phyloP scores from a whole-genome alignment of 495 filamentous ascomycete species.

The Cetradonia linearis region DNA sequence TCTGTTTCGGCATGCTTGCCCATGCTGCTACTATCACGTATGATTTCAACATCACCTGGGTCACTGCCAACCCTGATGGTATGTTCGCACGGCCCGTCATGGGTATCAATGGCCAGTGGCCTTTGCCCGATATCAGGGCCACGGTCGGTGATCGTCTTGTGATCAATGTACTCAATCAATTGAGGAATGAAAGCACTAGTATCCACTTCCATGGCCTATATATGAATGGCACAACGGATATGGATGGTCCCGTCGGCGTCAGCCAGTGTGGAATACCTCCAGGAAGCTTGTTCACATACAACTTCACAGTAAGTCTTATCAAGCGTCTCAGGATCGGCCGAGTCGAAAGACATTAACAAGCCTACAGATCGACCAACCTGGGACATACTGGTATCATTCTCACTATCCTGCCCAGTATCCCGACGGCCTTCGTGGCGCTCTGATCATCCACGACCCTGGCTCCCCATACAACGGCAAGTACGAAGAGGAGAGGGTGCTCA shows the following conservation, averaged over 20 bases:
- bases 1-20: slow-evolving; percentile 15
- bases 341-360: not conserved
- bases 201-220: slow-evolving; percentile 70
- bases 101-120: slow-evolving; percentile 78
- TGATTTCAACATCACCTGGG: slow-evolving; percentile 74
- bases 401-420: slow-evolving; percentile 66
- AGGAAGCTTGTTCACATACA: slow-evolving; percentile 54
- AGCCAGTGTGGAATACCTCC: slow-evolving; percentile 55
- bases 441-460: slow-evolving; percentile 63
- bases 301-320: slow-evolving; percentile 51
- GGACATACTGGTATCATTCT: slow-evolving; percentile 83
- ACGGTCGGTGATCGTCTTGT: slow-evolving; percentile 63
- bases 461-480: slow-evolving; percentile 52
- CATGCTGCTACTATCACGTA: slow-evolving; percentile 52
- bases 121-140: slow-evolving; percentile 57
- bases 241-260: slow-evolving; percentile 57
- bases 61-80: slow-evolving; percentile 71
- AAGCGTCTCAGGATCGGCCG: not conserved
- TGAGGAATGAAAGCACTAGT: slow-evolving; percentile 63
- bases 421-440: slow-evolving; percentile 62
- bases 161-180: slow-evolving; percentile 61
- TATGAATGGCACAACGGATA: slow-evolving; percentile 49
- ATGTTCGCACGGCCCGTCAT: slow-evolving; percentile 56
- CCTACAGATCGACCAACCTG: slow-evolving; percentile 54
- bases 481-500: slow-evolving; percentile 56